Evolutionary conservation across 495 filamentous ascomycete genomes (phyloP).

Genomic region (Daldinia grandis): DNA sequence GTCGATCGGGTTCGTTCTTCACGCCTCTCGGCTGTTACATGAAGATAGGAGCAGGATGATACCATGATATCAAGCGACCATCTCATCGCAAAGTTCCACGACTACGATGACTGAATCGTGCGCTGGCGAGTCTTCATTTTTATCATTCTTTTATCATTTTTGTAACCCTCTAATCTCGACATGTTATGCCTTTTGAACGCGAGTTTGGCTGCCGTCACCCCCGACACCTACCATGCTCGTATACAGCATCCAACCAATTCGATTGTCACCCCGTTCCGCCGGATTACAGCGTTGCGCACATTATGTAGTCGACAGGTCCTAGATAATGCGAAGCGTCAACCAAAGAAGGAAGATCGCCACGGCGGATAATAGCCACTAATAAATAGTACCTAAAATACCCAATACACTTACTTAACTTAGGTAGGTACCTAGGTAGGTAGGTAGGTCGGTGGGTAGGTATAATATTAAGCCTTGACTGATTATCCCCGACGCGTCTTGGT

Average conservation of each 20-base stretch:
- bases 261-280: conserved; percentile 14
- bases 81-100: conserved; percentile 7
- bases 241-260: conserved; percentile 12
- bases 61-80: conserved; percentile 18
- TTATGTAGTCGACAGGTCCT: conserved; percentile 31
- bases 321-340: conserved; percentile 27
- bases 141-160: conserved; percentile 9
- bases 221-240: conserved; percentile 1
- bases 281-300: conserved; percentile 7
- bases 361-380: conserved; percentile 3
- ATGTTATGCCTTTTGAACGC: not conserved
- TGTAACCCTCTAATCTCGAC: conserved; percentile 14
- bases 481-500: not conserved
- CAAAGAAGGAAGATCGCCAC: conserved; percentile 17
- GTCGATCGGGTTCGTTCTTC: conserved; percentile 26
- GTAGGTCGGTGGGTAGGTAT: too few relatives aligned
- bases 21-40: conserved; percentile 18
- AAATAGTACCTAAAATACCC: not conserved
- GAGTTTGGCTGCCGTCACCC: not conserved
- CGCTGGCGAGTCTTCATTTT: conserved; percentile 1
- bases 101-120: conserved; percentile 33
- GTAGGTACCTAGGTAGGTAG: too few relatives aligned
- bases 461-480: not conserved
- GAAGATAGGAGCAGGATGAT: conserved; percentile 15
- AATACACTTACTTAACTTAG: too few relatives aligned